Percentiles rank a stretch among this genome's conserved stretches.
phyloP scores from a whole-genome alignment of 2,329 filamentous ascomycete species.

The Cercospora nicotianae region DNA sequence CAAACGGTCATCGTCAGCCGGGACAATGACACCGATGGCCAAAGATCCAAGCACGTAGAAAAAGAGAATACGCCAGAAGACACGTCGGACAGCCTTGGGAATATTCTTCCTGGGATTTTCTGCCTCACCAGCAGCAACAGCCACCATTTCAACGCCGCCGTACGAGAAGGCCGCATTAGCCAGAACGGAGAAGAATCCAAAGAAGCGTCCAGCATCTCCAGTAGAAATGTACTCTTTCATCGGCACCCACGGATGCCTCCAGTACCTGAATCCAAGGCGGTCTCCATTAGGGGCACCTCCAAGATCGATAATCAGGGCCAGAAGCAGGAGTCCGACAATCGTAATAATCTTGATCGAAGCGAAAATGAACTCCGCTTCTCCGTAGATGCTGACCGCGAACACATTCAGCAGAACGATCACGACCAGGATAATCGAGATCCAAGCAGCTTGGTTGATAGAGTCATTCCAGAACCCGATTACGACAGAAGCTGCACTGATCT shows the following conservation, averaged over 20 bases:
- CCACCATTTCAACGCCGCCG: slow-evolving; percentile 56
- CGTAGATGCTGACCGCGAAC: slow-evolving; percentile 53
- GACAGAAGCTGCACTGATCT: slow-evolving; percentile 64
- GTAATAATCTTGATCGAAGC: slow-evolving; percentile 54
- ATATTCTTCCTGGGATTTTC: slow-evolving; percentile 55
- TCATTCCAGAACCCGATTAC: slow-evolving; percentile 61
- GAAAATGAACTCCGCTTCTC: slow-evolving; percentile 56
- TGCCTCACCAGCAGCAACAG: slow-evolving; percentile 58
- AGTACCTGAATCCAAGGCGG: slow-evolving; percentile 67
- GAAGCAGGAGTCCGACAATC: slow-evolving; percentile 45
- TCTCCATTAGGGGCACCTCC: slow-evolving; percentile 61
- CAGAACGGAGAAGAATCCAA: slow-evolving; percentile 59
- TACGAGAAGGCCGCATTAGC: slow-evolving; percentile 53
- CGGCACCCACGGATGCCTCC: slow-evolving; percentile 60
- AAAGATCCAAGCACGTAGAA: slow-evolving; percentile 61
- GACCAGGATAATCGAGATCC: slow-evolving; percentile 58
- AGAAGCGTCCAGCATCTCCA: slow-evolving; percentile 53
- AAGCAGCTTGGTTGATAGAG: slow-evolving; percentile 39
- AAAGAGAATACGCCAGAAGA: slow-evolving; percentile 52
- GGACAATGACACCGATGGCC: slow-evolving; percentile 60
- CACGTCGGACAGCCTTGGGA: slow-evolving; percentile 55
- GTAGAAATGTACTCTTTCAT: slow-evolving; percentile 61
- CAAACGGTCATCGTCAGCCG: slow-evolving; percentile 54
- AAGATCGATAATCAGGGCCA: slow-evolving; percentile 59
- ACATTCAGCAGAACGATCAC: slow-evolving; percentile 64